Evolutionary conservation across 345 rosid species (phyloP).

Genomic region (Syzygium aromaticum): DNA sequence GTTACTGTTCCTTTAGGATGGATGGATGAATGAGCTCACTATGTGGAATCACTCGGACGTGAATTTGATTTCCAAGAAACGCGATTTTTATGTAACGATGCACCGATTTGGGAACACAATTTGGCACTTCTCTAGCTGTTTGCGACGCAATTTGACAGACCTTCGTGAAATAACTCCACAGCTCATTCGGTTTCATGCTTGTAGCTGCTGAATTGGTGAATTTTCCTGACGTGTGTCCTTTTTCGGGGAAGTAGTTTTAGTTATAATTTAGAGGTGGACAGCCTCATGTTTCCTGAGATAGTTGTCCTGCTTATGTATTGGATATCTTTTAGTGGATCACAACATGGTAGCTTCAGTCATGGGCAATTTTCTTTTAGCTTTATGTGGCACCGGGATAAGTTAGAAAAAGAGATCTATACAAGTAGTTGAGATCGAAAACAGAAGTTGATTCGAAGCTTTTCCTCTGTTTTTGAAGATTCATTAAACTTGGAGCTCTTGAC

Average conservation of each 20-base stretch:
- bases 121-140: background rate
- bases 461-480: slow-evolving; percentile 41
- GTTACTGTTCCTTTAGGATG: background rate
- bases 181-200: background rate
- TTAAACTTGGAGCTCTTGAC: slow-evolving; percentile 69
- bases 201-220: background rate
- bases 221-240: background rate
- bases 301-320: background rate
- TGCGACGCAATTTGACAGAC: background rate
- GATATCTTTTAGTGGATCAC: background rate
- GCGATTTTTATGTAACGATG: background rate
- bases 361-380: background rate
- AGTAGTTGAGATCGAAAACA: background rate
- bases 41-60: background rate
- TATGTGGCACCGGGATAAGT: background rate
- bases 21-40: background rate
- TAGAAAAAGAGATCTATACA: background rate
- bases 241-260: background rate
- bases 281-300: background rate
- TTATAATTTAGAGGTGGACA: background rate
- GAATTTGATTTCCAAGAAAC: background rate
- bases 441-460: background rate
- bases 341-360: background rate
- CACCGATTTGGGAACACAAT: background rate
- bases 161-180: background rate